Evolutionary conservation across 768 basidiomycete genomes (phyloP), one percentile per base, ranked within the genome.

Genomic region (Tubosaeta sp.): DNA sequence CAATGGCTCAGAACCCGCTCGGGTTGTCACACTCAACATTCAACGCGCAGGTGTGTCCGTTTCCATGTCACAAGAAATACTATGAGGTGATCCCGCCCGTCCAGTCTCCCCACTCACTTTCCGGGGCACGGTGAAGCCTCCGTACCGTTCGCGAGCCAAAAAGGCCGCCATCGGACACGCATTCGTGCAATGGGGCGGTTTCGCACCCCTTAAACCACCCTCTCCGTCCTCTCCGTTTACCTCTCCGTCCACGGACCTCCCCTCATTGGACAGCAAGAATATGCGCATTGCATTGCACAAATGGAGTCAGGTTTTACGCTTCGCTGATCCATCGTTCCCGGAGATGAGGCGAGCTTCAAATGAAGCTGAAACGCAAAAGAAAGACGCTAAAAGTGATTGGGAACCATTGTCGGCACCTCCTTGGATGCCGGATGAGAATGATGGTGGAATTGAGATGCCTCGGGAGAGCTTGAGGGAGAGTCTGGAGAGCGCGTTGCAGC

Each of bases 251-350:
- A 57, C 25, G 26, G 61, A 64, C 2, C 56, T 12, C 1, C 47
- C 45, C 3, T 44, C 49, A 19, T 11, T 58, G 41, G 67, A 68
- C 37, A 64, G 44, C 54, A 50, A 52, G 33, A 50, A 64, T 22
- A 69, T 69, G 69, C 69, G 68, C 1, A 54, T 68, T 48, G 57
- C 65, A 12, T 37, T 69, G n/a, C 64, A 69, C 17, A 69, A 69
- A 29, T 69, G 68, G 68, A 67, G 68, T 33, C 68, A 69, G 42
- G 68, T 69, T 45, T 55, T 70, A 32, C 63, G 57, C 19, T 52
- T 67, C 17, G 57, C 67, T 31, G 67, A 69, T 43, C 67, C 69
- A 7, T 53, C 63, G 32, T 71, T 69, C 43, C 61, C 69, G 51
- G 65, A 67, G 33, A 69, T 67, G 67, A 50, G 37, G 37, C 48